Base-by-base conservation (phyloP, 2,329 filamentous ascomycete genomes). In the Claviceps spartinae region DNA sequence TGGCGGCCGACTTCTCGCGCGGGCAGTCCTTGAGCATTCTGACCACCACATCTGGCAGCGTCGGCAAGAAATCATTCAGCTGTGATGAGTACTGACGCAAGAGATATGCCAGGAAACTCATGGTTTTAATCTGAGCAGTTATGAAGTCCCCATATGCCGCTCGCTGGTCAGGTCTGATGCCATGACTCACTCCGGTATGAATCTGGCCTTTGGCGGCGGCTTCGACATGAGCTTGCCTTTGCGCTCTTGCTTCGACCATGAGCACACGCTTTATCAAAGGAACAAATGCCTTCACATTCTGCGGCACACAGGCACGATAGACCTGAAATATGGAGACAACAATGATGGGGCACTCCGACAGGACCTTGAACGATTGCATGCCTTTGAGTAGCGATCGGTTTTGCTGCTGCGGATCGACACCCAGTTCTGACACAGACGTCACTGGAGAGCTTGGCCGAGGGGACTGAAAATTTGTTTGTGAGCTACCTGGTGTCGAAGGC, bases 331-430 rank as follows among this genome's bases (percentile, higher is more conserved):
- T 88, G 4, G 91, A 97, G 1, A 98, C 93, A 3, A 99, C 93
- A 42, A 98, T 97, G 50, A 99, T 99, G 0, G 93, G 93, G 60
- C 93, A 98, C 67, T 99, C 93, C 1, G 91, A 89, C 4, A 98
- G 78, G 24, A 98, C 91, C 67, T 97, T 98, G 78, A 99, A 98
- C 1, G 93, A 98, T 65, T 95, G 88, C 88, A 96, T 96, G 34
- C 93, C 93, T 68, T 88, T 95, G 51, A 90, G 73, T 37, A 98
- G 69, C 48, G 88, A 85, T 54, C 90, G 82, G 52, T 70, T 88
- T 60, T 89, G 85, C 63, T 91, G 88, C 61, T 88, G 85, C n/a
- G 75, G 72, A 60, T 96, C 90, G 14, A 82, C 78, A 5, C 83
- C 88, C 49, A 95, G 78, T 56, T 97, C 93, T 18, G 84, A 78